These are phyloP conservation scores for Rasamsonia emersonii DNA, from an alignment of 2,329 filamentous ascomycete genomes.

Conservation along the genomic window DNA sequence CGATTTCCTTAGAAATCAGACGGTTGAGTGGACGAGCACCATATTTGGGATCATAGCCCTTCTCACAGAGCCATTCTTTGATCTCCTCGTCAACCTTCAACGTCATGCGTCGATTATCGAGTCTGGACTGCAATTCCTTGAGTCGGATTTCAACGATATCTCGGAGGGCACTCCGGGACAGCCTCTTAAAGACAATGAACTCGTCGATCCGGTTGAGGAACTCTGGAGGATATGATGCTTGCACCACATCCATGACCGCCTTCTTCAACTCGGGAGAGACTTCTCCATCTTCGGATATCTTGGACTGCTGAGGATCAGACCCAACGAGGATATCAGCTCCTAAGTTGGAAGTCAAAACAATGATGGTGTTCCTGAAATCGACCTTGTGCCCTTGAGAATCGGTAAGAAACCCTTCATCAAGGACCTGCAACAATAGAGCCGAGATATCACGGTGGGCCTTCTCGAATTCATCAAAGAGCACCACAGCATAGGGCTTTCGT, in stretches of 20 bases:
- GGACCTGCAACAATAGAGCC: slow-evolving; percentile 79
- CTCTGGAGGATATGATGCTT: slow-evolving; percentile 69
- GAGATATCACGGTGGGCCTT: slow-evolving; percentile 96
- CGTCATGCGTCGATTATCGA: slow-evolving; percentile 76
- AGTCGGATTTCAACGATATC: slow-evolving; percentile 93
- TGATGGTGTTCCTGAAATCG: slow-evolving; percentile 93
- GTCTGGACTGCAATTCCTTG: slow-evolving; percentile 68
- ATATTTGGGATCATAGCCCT: slow-evolving; percentile 84
- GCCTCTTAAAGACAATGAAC: slow-evolving; percentile 89
- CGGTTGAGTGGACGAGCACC: slow-evolving; percentile 86
- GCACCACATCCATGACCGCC: slow-evolving; percentile 82
- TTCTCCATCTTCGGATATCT: slow-evolving; percentile 55
- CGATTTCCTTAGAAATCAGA: slow-evolving; percentile 81
- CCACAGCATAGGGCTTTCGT: slow-evolving; percentile 87
- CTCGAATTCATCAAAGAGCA: slow-evolving; percentile 95
- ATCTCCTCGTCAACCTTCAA: slow-evolving; percentile 64
- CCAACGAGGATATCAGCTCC: slow-evolving; percentile 86
- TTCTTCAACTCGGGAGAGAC: slow-evolving; percentile 65
- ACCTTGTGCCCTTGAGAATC: slow-evolving; percentile 94
- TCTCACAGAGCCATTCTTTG: slow-evolving; percentile 77
- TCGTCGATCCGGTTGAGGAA: slow-evolving; percentile 96
- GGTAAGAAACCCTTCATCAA: slow-evolving; percentile 93
- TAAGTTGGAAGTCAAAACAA: slow-evolving; percentile 91
- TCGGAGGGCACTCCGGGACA: slow-evolving; percentile 67
- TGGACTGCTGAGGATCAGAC: slow-evolving; percentile 55